Percentiles rank a stretch among this genome's conserved stretches.
Evolutionary conservation across 2,329 filamentous ascomycete genomes (phyloP).

Genomic region (Aureobasidium subglaciale): DNA sequence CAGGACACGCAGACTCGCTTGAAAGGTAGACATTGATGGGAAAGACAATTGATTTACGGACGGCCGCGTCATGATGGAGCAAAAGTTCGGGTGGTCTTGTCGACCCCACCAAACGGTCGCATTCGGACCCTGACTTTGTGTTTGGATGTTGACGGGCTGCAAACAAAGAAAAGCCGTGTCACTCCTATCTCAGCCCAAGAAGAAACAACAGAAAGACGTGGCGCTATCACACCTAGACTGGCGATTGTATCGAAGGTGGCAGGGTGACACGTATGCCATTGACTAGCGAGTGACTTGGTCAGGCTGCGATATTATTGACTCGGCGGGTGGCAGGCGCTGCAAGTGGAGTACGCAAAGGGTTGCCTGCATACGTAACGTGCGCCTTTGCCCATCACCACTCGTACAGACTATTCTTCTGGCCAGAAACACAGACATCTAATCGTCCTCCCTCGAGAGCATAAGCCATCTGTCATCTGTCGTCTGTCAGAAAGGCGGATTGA

Average conservation of each 20-base stretch:
- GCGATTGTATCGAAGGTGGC: neutral
- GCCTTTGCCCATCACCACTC: neutral
- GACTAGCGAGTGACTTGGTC: neutral
- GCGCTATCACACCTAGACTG: neutral
- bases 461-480: no score
- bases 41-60: neutral
- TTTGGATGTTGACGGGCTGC: neutral
- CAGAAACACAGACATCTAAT: no score
- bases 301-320: neutral
- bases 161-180: constrained; percentile 1
- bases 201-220: neutral
- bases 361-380: constrained; percentile 8
- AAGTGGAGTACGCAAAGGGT: neutral
- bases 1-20: no score
- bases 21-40: no score
- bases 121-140: neutral
- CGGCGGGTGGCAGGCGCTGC: neutral
- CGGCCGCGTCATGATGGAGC: neutral
- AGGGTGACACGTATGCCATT: neutral
- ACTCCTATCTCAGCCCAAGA: neutral
- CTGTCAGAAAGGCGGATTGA: neutral
- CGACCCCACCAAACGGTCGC: neutral
- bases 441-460: no score
- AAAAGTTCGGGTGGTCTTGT: neutral
- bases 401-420: no score